Base-by-base conservation (phyloP, 169 alveolate genomes). In the Plasmodium vivax region DNA sequence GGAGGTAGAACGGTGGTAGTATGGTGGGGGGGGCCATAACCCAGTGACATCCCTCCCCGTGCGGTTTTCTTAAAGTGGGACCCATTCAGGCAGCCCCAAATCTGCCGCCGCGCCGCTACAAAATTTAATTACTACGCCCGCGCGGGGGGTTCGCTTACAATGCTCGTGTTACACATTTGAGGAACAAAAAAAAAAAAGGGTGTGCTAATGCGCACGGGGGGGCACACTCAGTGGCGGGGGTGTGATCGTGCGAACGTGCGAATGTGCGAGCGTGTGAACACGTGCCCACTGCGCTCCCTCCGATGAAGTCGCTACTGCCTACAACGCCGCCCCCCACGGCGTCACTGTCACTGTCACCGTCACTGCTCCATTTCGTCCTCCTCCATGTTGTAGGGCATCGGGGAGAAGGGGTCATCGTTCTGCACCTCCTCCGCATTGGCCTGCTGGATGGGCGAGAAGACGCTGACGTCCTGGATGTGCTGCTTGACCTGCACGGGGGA, bases 381-480 rank as follows among this genome's bases (percentile, higher is more conserved):
- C 51, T 88, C 94, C 34, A 88, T 77, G 75, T 88, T 88, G 58
- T 88, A 88, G 4, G 94, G 94, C 58, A 88, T 80, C 10, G 94
- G 94, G 2, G 94, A 88, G 72, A 88, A 88, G 45, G 94, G 94
- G 45, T 88, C 94, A n/a, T 88, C 94, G 47, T 88, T 88, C 77
- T 88, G 87, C 45, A 6, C 90, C 56, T 77, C 94, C 16, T 58
- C 32, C 10, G 23, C 56, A 88, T 81, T 68, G n/a, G 74, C 62
- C 27, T 88, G 88, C 47, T 88, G 94, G 51, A 88, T 80, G n/a
- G 94, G 94, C 3, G 94, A 88, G 80, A 88, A 88, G 32, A 88
- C 51, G 34, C 82, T 80, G 14, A 62, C 74, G 54, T 71, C 90
- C 47, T 88, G 91, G 7, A 41, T 38, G 75, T 88, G 43, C 12